A percentile compares a stretch with the other conserved stretches of the same genome.
phyloP scores from a whole-genome alignment of 306 rosid genomes.

The Medicago arabica region DNA sequence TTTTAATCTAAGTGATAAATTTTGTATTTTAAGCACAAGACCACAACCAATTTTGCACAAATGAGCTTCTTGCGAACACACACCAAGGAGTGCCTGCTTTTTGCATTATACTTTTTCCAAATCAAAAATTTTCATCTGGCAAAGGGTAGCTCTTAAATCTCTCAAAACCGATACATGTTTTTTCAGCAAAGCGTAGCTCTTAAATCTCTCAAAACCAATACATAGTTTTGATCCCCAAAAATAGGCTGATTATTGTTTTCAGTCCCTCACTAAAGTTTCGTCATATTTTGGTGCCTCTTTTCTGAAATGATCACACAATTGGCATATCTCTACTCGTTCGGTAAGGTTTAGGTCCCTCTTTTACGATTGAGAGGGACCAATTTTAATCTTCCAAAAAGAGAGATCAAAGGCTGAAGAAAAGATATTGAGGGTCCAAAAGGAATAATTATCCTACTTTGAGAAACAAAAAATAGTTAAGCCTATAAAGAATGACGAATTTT shows the following conservation, averaged over 20 bases:
- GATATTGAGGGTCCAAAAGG: background rate
- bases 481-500: background rate
- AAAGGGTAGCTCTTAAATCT: slow-evolving; percentile 20
- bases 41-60: slow-evolving; percentile 6
- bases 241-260: background rate
- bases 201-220: too few relatives aligned
- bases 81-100: background rate
- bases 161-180: slow-evolving; percentile 17
- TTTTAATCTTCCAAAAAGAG: background rate
- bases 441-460: background rate
- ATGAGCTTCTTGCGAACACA: slow-evolving; percentile 16
- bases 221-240: background rate
- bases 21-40: slow-evolving; percentile 11
- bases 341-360: background rate
- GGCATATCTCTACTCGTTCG: background rate
- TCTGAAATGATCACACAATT: background rate
- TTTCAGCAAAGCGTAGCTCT: background rate
- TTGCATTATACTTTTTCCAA: slow-evolving; percentile 16
- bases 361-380: background rate
- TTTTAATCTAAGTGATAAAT: slow-evolving; percentile 18
- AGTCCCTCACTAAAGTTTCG: background rate
- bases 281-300: background rate
- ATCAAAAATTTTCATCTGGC: slow-evolving; percentile 19
- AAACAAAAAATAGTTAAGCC: background rate
- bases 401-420: background rate